Evolutionary conservation across 345 rosid genomes (phyloP).

Genomic region (Hibiscus trionum): DNA sequence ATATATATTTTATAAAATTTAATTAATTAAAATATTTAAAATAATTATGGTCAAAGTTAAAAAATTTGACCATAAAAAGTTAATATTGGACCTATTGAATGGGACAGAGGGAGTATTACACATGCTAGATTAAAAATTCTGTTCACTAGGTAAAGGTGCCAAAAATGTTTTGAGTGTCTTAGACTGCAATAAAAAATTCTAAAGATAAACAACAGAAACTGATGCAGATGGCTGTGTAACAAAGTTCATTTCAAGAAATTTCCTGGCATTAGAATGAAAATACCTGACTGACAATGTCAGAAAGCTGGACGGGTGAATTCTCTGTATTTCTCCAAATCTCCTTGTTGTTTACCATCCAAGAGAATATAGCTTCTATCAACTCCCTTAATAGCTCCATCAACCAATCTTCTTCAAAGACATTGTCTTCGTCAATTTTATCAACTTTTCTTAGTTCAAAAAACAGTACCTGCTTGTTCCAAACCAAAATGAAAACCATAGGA

Average conservation of each 20-base stretch:
- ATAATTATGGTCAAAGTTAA: too few relatives aligned
- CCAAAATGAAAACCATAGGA: constrained; percentile 5
- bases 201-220: neutral
- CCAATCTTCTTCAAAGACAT: constrained; percentile 40
- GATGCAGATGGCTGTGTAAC: neutral
- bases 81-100: too few relatives aligned
- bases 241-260: neutral
- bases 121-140: neutral
- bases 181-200: neutral
- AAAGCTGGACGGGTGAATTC: constrained; percentile 4
- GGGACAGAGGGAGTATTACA: neutral
- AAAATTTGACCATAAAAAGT: too few relatives aligned
- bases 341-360: constrained; percentile 34
- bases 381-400: constrained; percentile 37
- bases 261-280: neutral
- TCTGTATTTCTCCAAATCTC: constrained; percentile 21
- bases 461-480: constrained; percentile 33
- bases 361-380: constrained; percentile 36
- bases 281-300: constrained; percentile 31
- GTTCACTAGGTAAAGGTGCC: neutral
- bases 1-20: too few relatives aligned
- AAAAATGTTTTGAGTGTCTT: neutral
- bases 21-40: too few relatives aligned
- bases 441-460: constrained; percentile 47
- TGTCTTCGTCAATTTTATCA: constrained; percentile 29